Conservation (phyloP, 2,329 filamentous ascomycete species). For the Nectriaceae sp. region DNA sequence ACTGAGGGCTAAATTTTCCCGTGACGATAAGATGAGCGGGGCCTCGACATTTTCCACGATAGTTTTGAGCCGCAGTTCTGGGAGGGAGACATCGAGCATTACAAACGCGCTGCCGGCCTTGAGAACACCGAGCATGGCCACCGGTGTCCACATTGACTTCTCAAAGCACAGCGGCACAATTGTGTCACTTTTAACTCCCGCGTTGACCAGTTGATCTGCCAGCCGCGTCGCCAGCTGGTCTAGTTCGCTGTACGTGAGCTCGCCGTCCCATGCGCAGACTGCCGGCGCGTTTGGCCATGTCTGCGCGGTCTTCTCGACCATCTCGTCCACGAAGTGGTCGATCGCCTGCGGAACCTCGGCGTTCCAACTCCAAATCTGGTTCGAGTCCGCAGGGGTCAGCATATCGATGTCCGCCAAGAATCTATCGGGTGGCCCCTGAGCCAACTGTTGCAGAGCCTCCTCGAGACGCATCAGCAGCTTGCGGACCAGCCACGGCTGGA, state of each 20-base stretch:
- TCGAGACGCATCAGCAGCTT: conserved; percentile 36
- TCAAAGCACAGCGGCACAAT: conserved; percentile 33
- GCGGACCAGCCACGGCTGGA: not conserved
- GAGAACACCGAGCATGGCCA: conserved; percentile 26
- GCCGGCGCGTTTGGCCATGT: conserved; percentile 16
- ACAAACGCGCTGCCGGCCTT: conserved; percentile 30
- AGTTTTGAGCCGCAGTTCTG: conserved; percentile 3
- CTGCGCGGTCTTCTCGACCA: not conserved
- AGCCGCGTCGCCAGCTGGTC: conserved; percentile 3
- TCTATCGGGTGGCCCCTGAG: not conserved
- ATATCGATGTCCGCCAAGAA: not conserved
- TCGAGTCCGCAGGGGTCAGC: not conserved
- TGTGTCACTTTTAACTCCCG: conserved; percentile 26
- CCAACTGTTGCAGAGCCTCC: not conserved
- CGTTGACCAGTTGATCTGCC: conserved; percentile 12
- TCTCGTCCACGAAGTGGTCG: not conserved
- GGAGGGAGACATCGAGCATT: conserved; percentile 13
- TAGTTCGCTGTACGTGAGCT: conserved; percentile 1
- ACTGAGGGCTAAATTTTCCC: not conserved
- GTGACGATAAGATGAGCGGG: not conserved
- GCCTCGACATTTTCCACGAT: not conserved
- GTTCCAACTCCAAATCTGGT: not conserved
- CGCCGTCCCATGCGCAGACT: conserved; percentile 2
- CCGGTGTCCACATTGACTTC: conserved; percentile 23
- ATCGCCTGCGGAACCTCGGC: not conserved